These are phyloP conservation scores for Aspergillus hiratsukae DNA, from an alignment of 2,329 filamentous ascomycete species.

Conservation along the genomic window DNA sequence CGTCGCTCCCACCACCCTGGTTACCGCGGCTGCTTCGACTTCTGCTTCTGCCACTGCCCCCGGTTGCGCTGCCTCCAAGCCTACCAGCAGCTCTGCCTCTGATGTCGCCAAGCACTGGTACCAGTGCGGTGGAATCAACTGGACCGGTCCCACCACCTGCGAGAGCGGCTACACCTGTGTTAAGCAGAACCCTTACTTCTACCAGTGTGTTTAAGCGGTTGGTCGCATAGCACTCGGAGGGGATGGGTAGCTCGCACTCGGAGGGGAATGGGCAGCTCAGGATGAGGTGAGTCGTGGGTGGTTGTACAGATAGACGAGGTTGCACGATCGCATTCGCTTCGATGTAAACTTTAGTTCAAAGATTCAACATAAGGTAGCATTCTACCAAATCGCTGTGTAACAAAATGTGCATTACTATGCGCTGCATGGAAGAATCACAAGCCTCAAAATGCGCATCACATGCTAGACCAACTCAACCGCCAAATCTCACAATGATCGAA, in stretches of 20 bases:
- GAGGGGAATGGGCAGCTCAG: neutral
- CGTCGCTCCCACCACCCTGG: neutral
- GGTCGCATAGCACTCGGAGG: neutral
- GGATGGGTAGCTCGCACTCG: neutral
- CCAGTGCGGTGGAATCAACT: slow-evolving; percentile 37
- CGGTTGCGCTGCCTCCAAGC: slow-evolving; percentile 3
- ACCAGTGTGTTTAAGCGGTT: slow-evolving; percentile 27
- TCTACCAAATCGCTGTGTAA: no score
- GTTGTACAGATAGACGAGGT: neutral
- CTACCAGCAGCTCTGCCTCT: slow-evolving; percentile 1
- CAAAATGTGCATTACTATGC: no score
- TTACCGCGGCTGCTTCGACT: neutral
- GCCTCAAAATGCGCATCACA: no score
- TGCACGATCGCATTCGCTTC: neutral
- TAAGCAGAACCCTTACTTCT: slow-evolving; percentile 35
- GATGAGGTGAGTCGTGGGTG: neutral
- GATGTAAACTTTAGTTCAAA: neutral
- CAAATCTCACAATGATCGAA: no score
- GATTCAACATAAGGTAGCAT: neutral
- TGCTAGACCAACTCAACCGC: no score
- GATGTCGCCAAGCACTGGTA: slow-evolving; percentile 18
- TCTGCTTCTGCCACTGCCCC: neutral
- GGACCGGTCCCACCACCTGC: slow-evolving; percentile 32
- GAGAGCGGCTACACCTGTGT: slow-evolving; percentile 30
- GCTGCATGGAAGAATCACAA: no score